phyloP scores from a whole-genome alignment of 1,284 basidiomycete species.

The Gomphus bonarii region DNA sequence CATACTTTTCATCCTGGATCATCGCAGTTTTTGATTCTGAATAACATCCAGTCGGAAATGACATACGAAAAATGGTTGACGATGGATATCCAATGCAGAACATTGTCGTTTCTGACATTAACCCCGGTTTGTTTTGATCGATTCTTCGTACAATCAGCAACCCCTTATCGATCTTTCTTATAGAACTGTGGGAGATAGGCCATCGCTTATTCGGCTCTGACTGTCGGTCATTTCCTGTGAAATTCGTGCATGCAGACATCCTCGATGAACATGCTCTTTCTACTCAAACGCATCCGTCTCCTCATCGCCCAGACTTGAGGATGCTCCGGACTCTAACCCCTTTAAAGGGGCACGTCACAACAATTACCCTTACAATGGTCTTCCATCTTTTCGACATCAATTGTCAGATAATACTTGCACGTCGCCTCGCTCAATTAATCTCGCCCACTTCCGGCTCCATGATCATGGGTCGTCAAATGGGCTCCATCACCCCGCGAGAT shows the following conservation, averaged over 20 bases:
- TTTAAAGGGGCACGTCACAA: constrained; percentile 33
- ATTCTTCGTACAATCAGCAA: neutral
- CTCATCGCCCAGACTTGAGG: constrained; percentile 23
- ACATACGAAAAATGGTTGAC: constrained; percentile 29
- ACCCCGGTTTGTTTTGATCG: constrained; percentile 18
- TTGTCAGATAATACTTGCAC: constrained; percentile 31
- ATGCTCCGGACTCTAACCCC: constrained; percentile 30
- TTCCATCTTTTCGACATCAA: constrained; percentile 43
- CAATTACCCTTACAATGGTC: constrained; percentile 36
- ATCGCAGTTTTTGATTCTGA: neutral
- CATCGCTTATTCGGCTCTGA: constrained; percentile 24
- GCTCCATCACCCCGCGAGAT: neutral
- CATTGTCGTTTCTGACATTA: constrained; percentile 26
- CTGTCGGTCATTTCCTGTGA: constrained; percentile 30
- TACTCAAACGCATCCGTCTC: constrained; percentile 18
- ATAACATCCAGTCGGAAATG: constrained; percentile 31
- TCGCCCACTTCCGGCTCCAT: constrained; percentile 16
- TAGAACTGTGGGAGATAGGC: constrained; percentile 26
- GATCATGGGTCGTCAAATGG: constrained; percentile 13
- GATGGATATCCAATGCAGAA: constrained; percentile 29
- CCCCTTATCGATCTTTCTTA: neutral
- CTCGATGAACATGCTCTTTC: constrained; percentile 27
- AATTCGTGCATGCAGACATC: constrained; percentile 37
- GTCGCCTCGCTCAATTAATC: constrained; percentile 29
- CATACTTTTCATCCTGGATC: neutral